Conservation (phyloP, 164 flowering plant genomes). For the Pachysandra terminalis region DNA sequence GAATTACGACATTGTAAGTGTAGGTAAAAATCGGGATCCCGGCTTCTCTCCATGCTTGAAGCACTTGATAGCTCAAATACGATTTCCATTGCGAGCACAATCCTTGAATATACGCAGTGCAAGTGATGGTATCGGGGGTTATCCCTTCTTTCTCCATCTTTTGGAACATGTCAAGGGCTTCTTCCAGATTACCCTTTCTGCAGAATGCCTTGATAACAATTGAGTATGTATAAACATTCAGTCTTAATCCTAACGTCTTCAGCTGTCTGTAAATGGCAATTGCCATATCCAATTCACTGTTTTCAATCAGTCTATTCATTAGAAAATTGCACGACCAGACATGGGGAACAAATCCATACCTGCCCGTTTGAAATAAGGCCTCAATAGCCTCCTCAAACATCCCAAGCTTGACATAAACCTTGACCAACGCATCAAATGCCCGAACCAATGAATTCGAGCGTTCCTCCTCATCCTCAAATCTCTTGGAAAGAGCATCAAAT, state of each 20-base stretch:
- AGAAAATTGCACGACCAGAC: constrained; percentile 56
- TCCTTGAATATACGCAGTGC: constrained; percentile 48
- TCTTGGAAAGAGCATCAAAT: constrained; percentile 34
- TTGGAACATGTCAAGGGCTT: constrained; percentile 38
- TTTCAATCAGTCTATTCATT: constrained; percentile 46
- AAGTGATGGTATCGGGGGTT: constrained; percentile 40
- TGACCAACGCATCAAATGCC: constrained; percentile 47
- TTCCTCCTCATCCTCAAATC: constrained; percentile 12
- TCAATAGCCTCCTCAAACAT: constrained; percentile 69
- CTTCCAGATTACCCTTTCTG: constrained; percentile 39
- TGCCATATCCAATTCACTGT: constrained; percentile 39
- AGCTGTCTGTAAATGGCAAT: constrained; percentile 44
- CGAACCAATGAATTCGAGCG: constrained; percentile 13
- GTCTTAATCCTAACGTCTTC: constrained; percentile 43
- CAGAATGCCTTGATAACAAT: constrained; percentile 59
- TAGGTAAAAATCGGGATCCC: constrained; percentile 30
- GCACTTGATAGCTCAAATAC: constrained; percentile 37
- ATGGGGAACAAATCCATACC: constrained; percentile 37
- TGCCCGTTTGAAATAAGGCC: constrained; percentile 29
- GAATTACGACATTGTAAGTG: constrained; percentile 53
- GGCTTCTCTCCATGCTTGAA: constrained; percentile 29
- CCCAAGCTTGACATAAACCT: constrained; percentile 38
- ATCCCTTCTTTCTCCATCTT: constrained; percentile 54
- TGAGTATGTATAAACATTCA: constrained; percentile 57
- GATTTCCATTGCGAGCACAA: constrained; percentile 40